These are phyloP conservation scores for Termitomyces sp. DNA, from an alignment of 768 basidiomycete genomes.

Conservation along the genomic window DNA sequence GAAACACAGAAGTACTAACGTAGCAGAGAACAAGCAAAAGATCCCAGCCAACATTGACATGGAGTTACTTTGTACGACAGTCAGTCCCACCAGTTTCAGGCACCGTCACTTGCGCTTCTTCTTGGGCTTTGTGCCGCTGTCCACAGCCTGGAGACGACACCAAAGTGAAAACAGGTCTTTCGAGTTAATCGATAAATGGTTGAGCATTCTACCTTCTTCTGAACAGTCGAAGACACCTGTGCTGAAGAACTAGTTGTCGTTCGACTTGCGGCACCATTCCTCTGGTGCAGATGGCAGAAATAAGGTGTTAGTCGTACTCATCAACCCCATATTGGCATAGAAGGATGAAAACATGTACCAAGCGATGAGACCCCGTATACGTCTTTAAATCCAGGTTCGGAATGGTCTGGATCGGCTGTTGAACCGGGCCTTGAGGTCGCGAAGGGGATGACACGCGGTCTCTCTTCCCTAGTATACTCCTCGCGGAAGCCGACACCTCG, in stretches of 20 bases:
- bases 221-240: not conserved
- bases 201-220: slow-evolving; percentile 5
- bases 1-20: not conserved
- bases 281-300: not conserved
- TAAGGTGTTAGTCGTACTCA: not conserved
- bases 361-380: slow-evolving; percentile 1
- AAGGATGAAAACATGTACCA: slow-evolving; percentile 5
- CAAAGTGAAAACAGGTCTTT: not conserved
- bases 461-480: slow-evolving; percentile 10
- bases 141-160: not conserved
- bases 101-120: slow-evolving; percentile 5
- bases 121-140: slow-evolving; percentile 1
- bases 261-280: not conserved
- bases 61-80: not conserved
- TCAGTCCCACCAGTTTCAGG: too few species aligned
- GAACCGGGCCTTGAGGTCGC: not conserved
- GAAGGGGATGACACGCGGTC: slow-evolving; percentile 7
- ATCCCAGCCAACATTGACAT: not conserved
- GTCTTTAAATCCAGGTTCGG: not conserved
- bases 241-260: not conserved
- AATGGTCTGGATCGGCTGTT: not conserved
- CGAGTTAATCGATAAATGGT: not conserved
- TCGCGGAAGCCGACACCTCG: slow-evolving; percentile 1
- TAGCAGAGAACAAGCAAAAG: not conserved
- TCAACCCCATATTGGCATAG: not conserved